Conservation (phyloP, 2,329 filamentous ascomycete species). For the Arthroderma uncinatum region DNA sequence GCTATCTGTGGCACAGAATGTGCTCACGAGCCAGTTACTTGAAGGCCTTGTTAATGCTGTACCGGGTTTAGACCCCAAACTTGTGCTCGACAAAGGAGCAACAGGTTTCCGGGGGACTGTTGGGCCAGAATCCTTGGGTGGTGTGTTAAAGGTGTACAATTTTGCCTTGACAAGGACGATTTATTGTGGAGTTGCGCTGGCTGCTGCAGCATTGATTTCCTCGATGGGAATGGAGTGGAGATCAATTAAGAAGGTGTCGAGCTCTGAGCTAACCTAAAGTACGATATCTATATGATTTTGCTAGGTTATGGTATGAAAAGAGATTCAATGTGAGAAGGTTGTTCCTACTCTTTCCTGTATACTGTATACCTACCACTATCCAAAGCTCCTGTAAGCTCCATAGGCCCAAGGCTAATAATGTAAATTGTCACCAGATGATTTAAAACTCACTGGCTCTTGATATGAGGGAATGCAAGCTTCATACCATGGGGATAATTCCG, state of each 20-base stretch:
- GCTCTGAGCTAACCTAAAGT: not conserved
- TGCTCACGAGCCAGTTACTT: constrained; percentile 28
- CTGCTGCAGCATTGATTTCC: not conserved
- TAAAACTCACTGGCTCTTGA: no score
- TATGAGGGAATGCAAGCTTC: no score
- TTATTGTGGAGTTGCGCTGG: constrained; percentile 7
- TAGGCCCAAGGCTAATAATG: no score
- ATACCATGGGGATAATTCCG: no score
- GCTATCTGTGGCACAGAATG: constrained; percentile 28
- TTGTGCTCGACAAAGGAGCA: constrained; percentile 27
- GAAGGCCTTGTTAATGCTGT: constrained; percentile 19
- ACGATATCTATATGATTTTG: not conserved
- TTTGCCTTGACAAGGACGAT: constrained; percentile 27
- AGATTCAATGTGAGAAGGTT: no score
- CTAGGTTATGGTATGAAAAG: no score
- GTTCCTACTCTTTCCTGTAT: no score
- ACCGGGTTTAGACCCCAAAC: constrained; percentile 20
- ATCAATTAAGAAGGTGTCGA: constrained; percentile 2
- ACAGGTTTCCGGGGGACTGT: constrained; percentile 27
- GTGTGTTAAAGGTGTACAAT: constrained; percentile 29
- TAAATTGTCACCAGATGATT: no score
- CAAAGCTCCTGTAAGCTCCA: no score
- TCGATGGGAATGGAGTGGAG: constrained; percentile 7
- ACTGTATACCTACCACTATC: no score
- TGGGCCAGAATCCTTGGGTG: constrained; percentile 19